These are phyloP conservation scores for Sarocladium brachiariae DNA, from an alignment of 2,329 filamentous ascomycete species.

Conservation along the genomic window DNA sequence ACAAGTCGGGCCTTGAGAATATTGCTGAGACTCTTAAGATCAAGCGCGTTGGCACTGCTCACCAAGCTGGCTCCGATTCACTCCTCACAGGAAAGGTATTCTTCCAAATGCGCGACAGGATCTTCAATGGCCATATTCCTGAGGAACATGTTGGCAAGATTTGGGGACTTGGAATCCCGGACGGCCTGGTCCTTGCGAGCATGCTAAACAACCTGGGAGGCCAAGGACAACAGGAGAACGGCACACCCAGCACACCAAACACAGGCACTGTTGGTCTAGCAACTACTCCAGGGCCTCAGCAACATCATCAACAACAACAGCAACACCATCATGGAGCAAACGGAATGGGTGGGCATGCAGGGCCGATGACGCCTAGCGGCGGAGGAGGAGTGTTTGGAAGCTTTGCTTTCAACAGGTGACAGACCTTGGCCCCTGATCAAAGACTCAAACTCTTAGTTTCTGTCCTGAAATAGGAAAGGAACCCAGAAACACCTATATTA, in stretches of 20 bases:
- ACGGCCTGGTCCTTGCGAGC: conserved; percentile 34
- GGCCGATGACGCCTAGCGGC: conserved; percentile 67
- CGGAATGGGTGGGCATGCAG: conserved; percentile 37
- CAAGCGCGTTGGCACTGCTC: conserved; percentile 77
- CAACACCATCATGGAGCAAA: conserved; percentile 47
- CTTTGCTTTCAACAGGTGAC: conserved; percentile 48
- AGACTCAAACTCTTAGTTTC: neutral
- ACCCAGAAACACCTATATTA: neutral
- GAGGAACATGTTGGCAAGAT: conserved; percentile 83
- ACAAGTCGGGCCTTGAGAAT: conserved; percentile 87
- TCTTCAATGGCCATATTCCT: conserved; percentile 77
- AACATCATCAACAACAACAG: conserved; percentile 39
- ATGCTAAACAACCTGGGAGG: conserved; percentile 28
- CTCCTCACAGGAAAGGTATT: conserved; percentile 91
- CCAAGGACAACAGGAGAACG: conserved; percentile 40
- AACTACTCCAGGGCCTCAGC: conserved; percentile 47
- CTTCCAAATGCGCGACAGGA: conserved; percentile 83
- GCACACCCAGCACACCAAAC: conserved; percentile 59
- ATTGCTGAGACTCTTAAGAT: conserved; percentile 90
- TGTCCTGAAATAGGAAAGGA: neutral
- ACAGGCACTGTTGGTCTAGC: conserved; percentile 49
- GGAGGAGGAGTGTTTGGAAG: conserved; percentile 69
- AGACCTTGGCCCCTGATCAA: conserved; percentile 27
- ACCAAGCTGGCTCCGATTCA: conserved; percentile 91
- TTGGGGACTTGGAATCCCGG: conserved; percentile 79